These are phyloP conservation scores for Backusella tuberculispora DNA, from an alignment of 192 early-diverging fungal species.

Conservation along the genomic window DNA sequence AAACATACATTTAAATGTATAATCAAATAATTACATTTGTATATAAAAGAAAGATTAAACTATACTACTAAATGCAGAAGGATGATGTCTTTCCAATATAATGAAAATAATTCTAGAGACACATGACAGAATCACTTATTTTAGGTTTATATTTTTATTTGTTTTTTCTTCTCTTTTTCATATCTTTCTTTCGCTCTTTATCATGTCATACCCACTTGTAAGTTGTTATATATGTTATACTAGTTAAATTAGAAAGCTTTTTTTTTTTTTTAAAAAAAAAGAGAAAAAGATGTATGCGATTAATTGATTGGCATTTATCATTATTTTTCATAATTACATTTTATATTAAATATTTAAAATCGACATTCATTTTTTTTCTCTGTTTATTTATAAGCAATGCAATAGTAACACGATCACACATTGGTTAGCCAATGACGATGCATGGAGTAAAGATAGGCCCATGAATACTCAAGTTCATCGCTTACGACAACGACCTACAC, in stretches of 20 bases:
- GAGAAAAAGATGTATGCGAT: neutral
- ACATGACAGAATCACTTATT: conserved; percentile 1
- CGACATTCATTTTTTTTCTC: neutral
- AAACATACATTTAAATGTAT: too few relatives aligned
- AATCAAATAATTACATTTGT: neutral
- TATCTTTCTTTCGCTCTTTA: neutral
- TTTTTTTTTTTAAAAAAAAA: neutral
- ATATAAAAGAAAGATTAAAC: neutral
- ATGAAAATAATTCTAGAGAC: neutral
- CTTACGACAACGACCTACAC: neutral
- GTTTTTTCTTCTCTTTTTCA: neutral
- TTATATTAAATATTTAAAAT: neutral
- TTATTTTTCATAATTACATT: neutral
- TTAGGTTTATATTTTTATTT: conserved; percentile 9
- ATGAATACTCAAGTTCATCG: neutral
- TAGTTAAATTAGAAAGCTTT: neutral
- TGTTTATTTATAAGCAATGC: neutral
- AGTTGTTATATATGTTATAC: neutral
- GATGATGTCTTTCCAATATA: neutral
- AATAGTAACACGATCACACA: neutral
- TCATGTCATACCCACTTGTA: conserved; percentile 9
- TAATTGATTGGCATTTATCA: neutral
- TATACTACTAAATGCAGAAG: neutral
- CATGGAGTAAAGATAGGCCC: neutral
- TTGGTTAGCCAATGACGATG: neutral